A percentile compares a stretch with the other conserved stretches of the same genome.
Conservation (phyloP, 2,329 filamentous ascomycete genomes). For the Fusarium globosum region DNA sequence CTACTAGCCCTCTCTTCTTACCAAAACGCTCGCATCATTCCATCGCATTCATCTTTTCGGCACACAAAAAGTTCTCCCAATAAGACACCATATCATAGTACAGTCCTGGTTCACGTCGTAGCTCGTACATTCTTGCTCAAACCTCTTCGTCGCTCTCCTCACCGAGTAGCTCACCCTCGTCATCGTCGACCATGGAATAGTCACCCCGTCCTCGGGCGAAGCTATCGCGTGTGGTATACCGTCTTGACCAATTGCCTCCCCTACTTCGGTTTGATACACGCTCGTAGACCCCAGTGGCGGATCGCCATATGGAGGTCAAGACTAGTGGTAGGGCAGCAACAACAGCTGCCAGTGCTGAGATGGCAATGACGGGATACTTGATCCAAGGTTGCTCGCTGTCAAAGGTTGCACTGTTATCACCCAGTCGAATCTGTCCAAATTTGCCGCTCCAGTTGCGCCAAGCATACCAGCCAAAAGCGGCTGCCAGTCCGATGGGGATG, state of each 20-base stretch:
- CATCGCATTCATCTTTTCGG: slow-evolving; percentile 21
- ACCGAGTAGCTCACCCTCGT: slow-evolving; percentile 93
- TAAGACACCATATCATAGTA: slow-evolving; percentile 27
- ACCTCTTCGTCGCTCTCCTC: slow-evolving; percentile 95
- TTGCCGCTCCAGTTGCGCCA: slow-evolving; percentile 88
- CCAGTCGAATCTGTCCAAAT: slow-evolving; percentile 91
- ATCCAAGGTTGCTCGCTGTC: slow-evolving; percentile 82
- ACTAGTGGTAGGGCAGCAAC: slow-evolving; percentile 76
- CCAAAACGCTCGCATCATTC: slow-evolving; percentile 10
- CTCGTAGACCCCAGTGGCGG: slow-evolving; percentile 62
- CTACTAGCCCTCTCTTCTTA: slow-evolving; percentile 3
- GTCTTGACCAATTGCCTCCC: slow-evolving; percentile 65
- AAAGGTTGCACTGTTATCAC: slow-evolving; percentile 69
- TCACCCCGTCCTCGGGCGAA: slow-evolving; percentile 90
- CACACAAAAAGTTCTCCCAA: slow-evolving; percentile 20
- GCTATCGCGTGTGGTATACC: slow-evolving; percentile 88
- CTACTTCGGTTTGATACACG: slow-evolving; percentile 62
- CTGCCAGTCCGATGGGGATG: slow-evolving; percentile 78
- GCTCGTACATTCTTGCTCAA: slow-evolving; percentile 42
- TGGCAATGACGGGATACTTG: slow-evolving; percentile 81
- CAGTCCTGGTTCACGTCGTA: slow-evolving; percentile 20
- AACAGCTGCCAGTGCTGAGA: slow-evolving; percentile 72
- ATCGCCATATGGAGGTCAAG: slow-evolving; percentile 77
- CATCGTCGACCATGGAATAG: slow-evolving; percentile 88
- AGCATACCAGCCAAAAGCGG: slow-evolving; percentile 82